Conservation (phyloP, 179 eudicot species). For the Heliamphora pulchella region DNA sequence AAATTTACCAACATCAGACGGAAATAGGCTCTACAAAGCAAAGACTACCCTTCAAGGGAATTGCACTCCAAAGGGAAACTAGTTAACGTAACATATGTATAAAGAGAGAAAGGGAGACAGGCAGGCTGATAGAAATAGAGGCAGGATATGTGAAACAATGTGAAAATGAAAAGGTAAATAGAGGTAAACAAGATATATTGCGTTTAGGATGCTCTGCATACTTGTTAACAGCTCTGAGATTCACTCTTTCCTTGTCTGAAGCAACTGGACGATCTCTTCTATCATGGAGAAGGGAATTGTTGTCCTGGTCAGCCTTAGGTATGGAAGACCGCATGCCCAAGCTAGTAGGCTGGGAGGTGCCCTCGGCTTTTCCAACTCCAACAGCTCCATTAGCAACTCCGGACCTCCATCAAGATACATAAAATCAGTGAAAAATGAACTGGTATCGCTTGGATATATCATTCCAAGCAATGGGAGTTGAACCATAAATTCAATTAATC, state of each 20-base stretch:
- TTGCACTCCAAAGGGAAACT: neutral
- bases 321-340: conserved; percentile 41
- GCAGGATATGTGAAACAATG: neutral
- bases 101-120: neutral
- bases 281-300: conserved; percentile 33
- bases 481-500: conserved; percentile 9
- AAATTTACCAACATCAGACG: neutral
- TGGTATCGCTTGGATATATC: neutral
- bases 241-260: conserved; percentile 50
- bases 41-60: neutral
- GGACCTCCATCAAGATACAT: conserved; percentile 30
- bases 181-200: neutral
- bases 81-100: too few species aligned
- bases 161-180: conserved; percentile 5
- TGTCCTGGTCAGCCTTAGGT: conserved; percentile 53
- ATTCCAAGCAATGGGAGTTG: neutral
- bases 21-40: neutral
- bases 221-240: conserved; percentile 47
- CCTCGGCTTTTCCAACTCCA: conserved; percentile 45
- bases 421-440: conserved; percentile 5
- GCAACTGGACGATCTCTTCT: conserved; percentile 37
- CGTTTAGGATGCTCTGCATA: conserved; percentile 25
- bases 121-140: neutral
- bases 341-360: conserved; percentile 31
- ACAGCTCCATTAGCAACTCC: conserved; percentile 45